Percentiles rank a stretch among this genome's conserved stretches.
Evolutionary conservation across 176 grass and related monocot species (phyloP).

Genomic region (Secale cereale): DNA sequence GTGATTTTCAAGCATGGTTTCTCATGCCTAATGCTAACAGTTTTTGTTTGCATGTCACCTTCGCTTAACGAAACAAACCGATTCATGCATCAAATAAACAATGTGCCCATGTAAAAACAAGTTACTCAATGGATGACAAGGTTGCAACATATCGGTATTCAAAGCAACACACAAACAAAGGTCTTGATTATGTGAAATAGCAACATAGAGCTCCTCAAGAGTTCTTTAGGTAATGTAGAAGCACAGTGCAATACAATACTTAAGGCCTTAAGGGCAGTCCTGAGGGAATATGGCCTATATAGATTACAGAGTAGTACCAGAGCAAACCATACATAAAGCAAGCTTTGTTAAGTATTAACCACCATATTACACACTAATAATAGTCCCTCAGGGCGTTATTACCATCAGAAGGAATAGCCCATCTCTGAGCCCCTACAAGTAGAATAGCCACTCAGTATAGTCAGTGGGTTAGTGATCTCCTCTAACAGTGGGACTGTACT

Average conservation of each 20-base stretch:
- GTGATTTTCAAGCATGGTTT: not conserved
- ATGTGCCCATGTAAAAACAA: constrained; percentile 1
- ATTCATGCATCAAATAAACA: not conserved
- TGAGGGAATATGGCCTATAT: constrained; percentile 25
- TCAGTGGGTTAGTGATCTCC: constrained; percentile 84
- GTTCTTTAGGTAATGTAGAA: constrained; percentile 34
- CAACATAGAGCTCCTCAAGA: constrained; percentile 29
- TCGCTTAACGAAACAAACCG: not conserved
- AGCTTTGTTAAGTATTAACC: constrained; percentile 26
- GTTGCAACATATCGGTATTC: not conserved
- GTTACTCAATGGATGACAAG: not conserved
- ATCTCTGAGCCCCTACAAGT: constrained; percentile 76
- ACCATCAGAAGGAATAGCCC: constrained; percentile 71
- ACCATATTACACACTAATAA: constrained; percentile 33
- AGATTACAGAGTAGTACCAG: constrained; percentile 15
- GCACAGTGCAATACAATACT: constrained; percentile 34
- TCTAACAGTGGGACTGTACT: constrained; percentile 59
- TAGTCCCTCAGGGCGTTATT: constrained; percentile 45
- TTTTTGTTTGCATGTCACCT: not conserved
- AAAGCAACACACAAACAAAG: not conserved
- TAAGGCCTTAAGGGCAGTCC: constrained; percentile 29
- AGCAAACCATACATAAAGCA: constrained; percentile 23
- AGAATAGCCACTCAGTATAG: constrained; percentile 84
- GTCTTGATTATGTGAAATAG: constrained; percentile 21
- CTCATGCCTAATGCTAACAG: not conserved